Evolutionary conservation across 2,329 filamentous ascomycete genomes (phyloP), one percentile per base, ranked within the genome.

Genomic region (Cordyceps militaris): DNA sequence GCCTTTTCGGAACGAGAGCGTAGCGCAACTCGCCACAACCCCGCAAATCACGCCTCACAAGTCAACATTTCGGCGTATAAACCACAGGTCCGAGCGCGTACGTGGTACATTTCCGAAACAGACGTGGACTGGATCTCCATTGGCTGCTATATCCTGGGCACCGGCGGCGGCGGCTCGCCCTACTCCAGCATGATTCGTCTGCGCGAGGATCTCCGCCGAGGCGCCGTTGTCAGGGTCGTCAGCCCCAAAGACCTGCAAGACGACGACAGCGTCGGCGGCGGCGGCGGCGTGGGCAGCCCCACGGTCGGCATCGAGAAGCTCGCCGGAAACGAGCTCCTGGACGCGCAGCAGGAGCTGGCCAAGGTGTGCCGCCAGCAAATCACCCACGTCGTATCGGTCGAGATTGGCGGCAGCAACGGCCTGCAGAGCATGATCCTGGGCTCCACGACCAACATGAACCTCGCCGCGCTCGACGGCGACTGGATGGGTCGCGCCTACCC

Each of bases 401-500:
- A 88, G 63, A 85, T 88, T 56, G 85, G 85, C n/a, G 85, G 85
- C 7, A 79, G 78, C 4, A 88, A 88, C 61, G 84, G 84, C 0
- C 71, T 86, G 9, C 78, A 83, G 61, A 77, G 79, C 9, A 72
- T 86, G 69, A 74, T 83, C 4, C 68, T 84, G 4, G 82, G 82
- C 5, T 78, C 79, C 0, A 78, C 76, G 54, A 71, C 71, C 1
- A 76, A 79, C 60, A 78, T 84, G 67, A 69, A 80, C 56, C 61
- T 80, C 1, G 79, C 79, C 0, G 73, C 73, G 2, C 74, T 82
- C 3, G 80, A 82, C 57, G 79, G 76, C 14, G 80, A 82, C 65
- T 80, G 77, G 77, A 82, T 82, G 79, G 80, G 80, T 0, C 68
- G 79, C 13, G 79, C 79, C 0, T 81, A 81, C 57, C 79, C 79